A percentile compares a stretch with the other conserved stretches of the same genome.
These are phyloP conservation scores for Chenopodium berlandieri DNA, from an alignment of 148 eudicot genomes.

Conservation along the genomic window DNA sequence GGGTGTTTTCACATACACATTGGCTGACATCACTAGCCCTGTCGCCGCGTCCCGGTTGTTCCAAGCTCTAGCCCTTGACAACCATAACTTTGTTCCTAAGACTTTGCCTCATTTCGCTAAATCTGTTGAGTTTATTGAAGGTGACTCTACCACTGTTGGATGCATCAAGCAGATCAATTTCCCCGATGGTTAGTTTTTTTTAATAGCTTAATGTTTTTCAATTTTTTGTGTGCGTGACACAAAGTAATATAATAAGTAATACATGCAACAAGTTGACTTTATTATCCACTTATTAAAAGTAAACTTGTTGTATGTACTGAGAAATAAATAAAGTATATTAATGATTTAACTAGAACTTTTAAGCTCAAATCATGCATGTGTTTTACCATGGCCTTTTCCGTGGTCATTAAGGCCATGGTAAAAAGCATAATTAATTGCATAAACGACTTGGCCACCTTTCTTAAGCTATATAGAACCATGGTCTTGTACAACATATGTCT, in stretches of 20 bases:
- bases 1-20: conserved; percentile 23
- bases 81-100: conserved; percentile 39
- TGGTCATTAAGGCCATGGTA: too few species aligned
- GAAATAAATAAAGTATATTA: too few species aligned
- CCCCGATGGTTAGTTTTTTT: conserved; percentile 20
- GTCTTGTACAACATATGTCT: too few species aligned
- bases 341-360: too few species aligned
- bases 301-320: too few species aligned
- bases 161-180: conserved; percentile 28
- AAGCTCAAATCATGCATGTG: too few species aligned
- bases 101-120: conserved; percentile 26
- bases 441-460: too few species aligned
- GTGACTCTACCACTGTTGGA: conserved; percentile 29
- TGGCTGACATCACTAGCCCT: conserved; percentile 25
- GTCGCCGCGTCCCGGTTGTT: conserved; percentile 26
- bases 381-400: too few species aligned
- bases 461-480: too few species aligned
- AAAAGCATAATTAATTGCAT: too few species aligned
- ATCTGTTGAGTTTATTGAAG: conserved; percentile 25
- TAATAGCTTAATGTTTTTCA: background rate
- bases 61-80: conserved; percentile 33
- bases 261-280: too few species aligned
- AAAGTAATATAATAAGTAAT: background rate
- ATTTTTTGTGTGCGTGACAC: background rate
- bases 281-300: too few species aligned